Evolutionary conservation across 1,284 basidiomycete species (phyloP).

Genomic region (Ustilago cynodontis): DNA sequence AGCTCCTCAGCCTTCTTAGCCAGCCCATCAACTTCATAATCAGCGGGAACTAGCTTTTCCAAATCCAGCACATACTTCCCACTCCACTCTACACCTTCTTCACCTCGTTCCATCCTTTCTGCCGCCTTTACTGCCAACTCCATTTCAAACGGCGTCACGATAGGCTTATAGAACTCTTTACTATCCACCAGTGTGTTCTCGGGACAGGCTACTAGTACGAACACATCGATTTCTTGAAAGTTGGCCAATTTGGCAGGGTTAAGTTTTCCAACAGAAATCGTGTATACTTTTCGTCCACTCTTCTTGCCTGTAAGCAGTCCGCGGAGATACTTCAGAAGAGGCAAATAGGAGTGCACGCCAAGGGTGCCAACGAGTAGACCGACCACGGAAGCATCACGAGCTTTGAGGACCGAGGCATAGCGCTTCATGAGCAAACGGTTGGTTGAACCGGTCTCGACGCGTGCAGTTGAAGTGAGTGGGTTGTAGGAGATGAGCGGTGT

Average conservation of each 20-base stretch:
- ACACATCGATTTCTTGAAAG: constrained; percentile 96
- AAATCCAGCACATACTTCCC: constrained; percentile 87
- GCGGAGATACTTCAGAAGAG: constrained; percentile 53
- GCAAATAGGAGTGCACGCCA: constrained; percentile 75
- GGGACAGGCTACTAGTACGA: constrained; percentile 91
- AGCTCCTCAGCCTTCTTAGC: not conserved
- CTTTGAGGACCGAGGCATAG: constrained; percentile 87
- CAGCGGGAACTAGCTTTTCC: constrained; percentile 71
- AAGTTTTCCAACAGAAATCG: constrained; percentile 93
- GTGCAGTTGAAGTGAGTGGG: constrained; percentile 73
- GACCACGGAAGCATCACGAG: constrained; percentile 91
- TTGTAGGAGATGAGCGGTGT: constrained; percentile 79
- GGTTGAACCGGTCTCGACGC: constrained; percentile 74
- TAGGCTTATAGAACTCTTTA: constrained; percentile 86
- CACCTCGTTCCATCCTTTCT: constrained; percentile 43
- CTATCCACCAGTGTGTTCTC: constrained; percentile 91
- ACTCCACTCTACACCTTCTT: constrained; percentile 75
- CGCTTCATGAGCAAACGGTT: constrained; percentile 92
- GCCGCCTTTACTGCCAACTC: constrained; percentile 78
- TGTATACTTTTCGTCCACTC: constrained; percentile 81
- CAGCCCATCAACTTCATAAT: constrained; percentile 29
- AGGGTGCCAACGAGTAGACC: constrained; percentile 95
- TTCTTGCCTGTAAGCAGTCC: constrained; percentile 72
- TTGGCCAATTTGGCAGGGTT: constrained; percentile 96
- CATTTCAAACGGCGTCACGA: constrained; percentile 94